Base-by-base conservation (phyloP, 768 basidiomycete genomes). In the Suillus decipiens region DNA sequence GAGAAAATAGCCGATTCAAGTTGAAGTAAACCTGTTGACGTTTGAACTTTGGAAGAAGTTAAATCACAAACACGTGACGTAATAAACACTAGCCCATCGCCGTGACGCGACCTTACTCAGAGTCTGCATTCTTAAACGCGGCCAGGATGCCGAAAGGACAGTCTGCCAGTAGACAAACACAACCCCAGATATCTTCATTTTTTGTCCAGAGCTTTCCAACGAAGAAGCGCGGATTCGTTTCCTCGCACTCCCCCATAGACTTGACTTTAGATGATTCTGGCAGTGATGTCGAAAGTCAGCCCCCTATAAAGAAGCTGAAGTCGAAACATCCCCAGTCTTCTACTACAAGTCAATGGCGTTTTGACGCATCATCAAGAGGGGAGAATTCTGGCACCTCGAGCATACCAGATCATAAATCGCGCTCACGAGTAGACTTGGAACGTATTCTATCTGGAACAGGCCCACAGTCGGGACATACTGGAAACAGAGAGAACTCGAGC, bases 361-460 rank as follows among this genome's bases (percentile, higher is more conserved):
- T 81, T 66, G 76, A 77, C 12, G 2, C 11, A 24, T 22, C 47
- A 59, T 22, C 34, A 31, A 2, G 62, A 70, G 22, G 45, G 22
- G 17, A 45, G 48, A 36, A 6, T 15, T 19, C 17, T 22, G 10
- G 1, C 53, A 6, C 41, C 15, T 17, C 59, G 84, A 58, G 77
- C 79, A 8, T 82, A 82, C 57, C 82, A 82, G 73, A 79, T 73
- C 64, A 85, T 78, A 61, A 72, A 72, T 54, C 74, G 68, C 64
- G 68, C 17, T 57, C 56, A 57, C 39, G 56, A 41, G 61, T 86
- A 62, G 78, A 81, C 14, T 86, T 87, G 64, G 85, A 84, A 71
- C 79, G 75, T 42, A 84, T 82, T 53, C 76, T 89, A 4, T 75
- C 87, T 24, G 75, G 78, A 82, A 81, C 66, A 80, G 76, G 36